phyloP scores from a whole-genome alignment of 208 protist species.

The Acanthamoeba royreba region DNA sequence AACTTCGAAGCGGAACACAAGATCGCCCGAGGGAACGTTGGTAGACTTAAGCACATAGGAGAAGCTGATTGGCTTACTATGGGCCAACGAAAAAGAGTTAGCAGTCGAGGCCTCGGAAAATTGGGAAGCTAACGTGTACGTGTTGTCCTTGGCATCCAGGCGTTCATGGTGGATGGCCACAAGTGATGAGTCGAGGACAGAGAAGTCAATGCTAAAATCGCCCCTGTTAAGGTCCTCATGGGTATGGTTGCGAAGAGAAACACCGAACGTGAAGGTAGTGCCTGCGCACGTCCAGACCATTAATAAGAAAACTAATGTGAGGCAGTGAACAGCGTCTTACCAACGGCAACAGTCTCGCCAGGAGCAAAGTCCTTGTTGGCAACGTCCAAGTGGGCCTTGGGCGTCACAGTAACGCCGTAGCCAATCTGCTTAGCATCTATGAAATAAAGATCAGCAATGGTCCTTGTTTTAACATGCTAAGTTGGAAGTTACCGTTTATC shows the following conservation, averaged over 20 bases:
- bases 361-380: neutral
- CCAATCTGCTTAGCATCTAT: neutral
- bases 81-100: neutral
- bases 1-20: conserved; percentile 33
- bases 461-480: neutral
- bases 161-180: conserved; percentile 19
- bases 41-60: neutral
- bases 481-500: neutral
- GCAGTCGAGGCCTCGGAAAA: too few relatives aligned
- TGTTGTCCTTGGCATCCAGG: neutral
- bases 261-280: conserved; percentile 15
- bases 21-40: neutral
- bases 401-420: neutral
- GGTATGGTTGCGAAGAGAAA: neutral
- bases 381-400: neutral
- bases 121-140: too few relatives aligned
- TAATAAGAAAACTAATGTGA: too few relatives aligned
- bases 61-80: neutral
- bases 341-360: conserved; percentile 14
- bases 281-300: too few relatives aligned
- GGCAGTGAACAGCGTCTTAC: too few relatives aligned
- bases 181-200: conserved; percentile 3
- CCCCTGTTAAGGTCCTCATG: neutral
- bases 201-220: conserved; percentile 22
- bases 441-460: neutral